A percentile compares a stretch with the other conserved stretches of the same genome.
phyloP scores from a whole-genome alignment of 1,284 basidiomycete genomes.

The Inonotus obliquus region DNA sequence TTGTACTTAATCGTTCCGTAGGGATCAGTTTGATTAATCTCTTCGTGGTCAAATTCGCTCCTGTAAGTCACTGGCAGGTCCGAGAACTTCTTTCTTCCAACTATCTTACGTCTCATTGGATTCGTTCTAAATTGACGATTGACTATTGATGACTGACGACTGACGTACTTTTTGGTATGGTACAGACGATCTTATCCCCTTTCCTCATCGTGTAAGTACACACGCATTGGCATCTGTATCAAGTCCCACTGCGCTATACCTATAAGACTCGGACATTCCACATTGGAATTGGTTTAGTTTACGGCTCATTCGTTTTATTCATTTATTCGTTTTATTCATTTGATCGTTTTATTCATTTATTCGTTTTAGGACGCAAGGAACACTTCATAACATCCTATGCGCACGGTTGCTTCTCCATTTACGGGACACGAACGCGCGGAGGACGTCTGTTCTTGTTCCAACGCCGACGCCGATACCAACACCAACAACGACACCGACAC shows the following conservation, averaged over 20 bases:
- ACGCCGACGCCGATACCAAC: not conserved
- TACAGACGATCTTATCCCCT: conserved; percentile 8
- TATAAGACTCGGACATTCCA: too few species aligned
- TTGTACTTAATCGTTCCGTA: not conserved
- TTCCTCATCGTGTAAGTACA: conserved; percentile 9
- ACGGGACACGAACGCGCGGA: not conserved
- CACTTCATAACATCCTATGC: conserved; percentile 12
- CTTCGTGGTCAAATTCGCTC: conserved; percentile 10
- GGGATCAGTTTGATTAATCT: conserved; percentile 9
- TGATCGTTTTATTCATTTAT: not conserved
- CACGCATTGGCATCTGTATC: not conserved
- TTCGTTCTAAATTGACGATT: too few species aligned
- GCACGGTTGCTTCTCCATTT: conserved; percentile 11
- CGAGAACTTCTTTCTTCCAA: too few species aligned
- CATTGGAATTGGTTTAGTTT: too few species aligned
- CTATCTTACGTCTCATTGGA: not conserved
- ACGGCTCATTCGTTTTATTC: too few species aligned
- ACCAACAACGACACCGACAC: not conserved
- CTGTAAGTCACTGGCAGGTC: too few species aligned
- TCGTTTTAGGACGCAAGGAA: conserved; percentile 6
- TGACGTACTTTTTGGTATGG: too few species aligned
- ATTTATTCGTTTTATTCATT: too few species aligned
- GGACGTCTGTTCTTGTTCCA: not conserved
- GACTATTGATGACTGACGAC: too few species aligned
- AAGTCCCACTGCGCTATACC: too few species aligned